These are phyloP conservation scores for Yamadazyma sp. DNA, from an alignment of 805 yeast species.

Conservation along the genomic window DNA sequence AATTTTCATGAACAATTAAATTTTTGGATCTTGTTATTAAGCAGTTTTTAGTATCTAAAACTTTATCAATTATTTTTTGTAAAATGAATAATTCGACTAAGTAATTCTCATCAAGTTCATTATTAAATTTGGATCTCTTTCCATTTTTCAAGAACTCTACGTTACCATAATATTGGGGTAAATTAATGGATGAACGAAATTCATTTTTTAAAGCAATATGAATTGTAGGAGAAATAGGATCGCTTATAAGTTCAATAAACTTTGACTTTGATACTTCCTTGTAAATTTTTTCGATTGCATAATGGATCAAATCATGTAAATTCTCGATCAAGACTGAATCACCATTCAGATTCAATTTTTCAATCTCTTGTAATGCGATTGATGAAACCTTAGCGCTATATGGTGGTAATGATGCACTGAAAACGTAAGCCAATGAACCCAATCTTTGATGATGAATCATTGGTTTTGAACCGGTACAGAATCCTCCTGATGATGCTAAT, in stretches of 20 bases:
- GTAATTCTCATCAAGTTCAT: constrained; percentile 39
- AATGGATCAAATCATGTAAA: constrained; percentile 40
- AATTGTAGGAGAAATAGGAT: constrained; percentile 60
- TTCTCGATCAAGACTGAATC: constrained; percentile 27
- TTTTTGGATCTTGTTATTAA: constrained; percentile 63
- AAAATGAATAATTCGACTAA: constrained; percentile 59
- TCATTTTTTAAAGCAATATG: constrained; percentile 58
- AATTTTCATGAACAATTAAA: constrained; percentile 68
- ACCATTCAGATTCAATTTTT: constrained; percentile 30
- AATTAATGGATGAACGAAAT: constrained; percentile 39
- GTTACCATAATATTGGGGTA: constrained; percentile 53
- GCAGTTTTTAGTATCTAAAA: constrained; percentile 49
- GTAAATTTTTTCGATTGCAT: constrained; percentile 40
- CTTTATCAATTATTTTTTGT: constrained; percentile 61
- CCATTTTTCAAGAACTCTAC: constrained; percentile 42
- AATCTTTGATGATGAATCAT: constrained; percentile 93
- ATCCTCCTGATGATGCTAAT: constrained; percentile 87
- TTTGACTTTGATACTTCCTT: constrained; percentile 31
- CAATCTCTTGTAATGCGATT: constrained; percentile 49
- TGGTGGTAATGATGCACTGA: constrained; percentile 93
- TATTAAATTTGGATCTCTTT: constrained; percentile 40
- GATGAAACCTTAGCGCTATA: constrained; percentile 68
- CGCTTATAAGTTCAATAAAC: constrained; percentile 54
- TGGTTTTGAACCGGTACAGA: constrained; percentile 79
- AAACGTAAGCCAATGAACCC: constrained; percentile 85